A percentile compares a stretch with the other conserved stretches of the same genome.
phyloP scores from a whole-genome alignment of 257 asterid species.

The Ehretia macrophylla region DNA sequence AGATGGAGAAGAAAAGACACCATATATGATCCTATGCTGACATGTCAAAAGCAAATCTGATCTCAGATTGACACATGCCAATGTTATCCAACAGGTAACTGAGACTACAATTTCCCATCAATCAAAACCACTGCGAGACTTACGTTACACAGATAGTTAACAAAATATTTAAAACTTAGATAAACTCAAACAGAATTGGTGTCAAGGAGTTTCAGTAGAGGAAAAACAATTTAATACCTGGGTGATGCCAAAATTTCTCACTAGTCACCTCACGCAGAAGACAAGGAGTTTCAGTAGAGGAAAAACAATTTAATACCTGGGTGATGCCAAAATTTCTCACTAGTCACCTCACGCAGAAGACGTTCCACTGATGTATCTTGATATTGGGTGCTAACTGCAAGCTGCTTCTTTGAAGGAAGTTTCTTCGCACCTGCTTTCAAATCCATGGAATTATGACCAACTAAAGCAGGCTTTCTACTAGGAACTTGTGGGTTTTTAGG shows the following conservation, averaged over 20 bases:
- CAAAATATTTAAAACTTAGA: background rate
- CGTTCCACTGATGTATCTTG: slow-evolving; percentile 97
- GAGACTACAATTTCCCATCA: no score
- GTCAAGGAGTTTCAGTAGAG: no score
- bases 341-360: slow-evolving; percentile 93
- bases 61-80: no score
- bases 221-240: slow-evolving; percentile 50
- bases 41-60: no score
- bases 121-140: no score
- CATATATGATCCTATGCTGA: no score
- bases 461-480: slow-evolving; percentile 54
- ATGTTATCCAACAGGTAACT: no score
- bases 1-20: no score
- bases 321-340: slow-evolving; percentile 88
- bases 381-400: slow-evolving; percentile 41
- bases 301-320: slow-evolving; percentile 57
- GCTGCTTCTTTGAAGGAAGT: slow-evolving; percentile 67
- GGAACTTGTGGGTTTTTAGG: slow-evolving; percentile 55
- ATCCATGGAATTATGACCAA: slow-evolving; percentile 47
- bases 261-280: slow-evolving; percentile 95
- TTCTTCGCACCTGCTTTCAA: slow-evolving; percentile 57
- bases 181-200: background rate
- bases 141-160: background rate
- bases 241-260: slow-evolving; percentile 90
- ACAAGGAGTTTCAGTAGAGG: no score